Base-by-base conservation (phyloP, 441 rosid species). In the Monsonia emarginata region DNA sequence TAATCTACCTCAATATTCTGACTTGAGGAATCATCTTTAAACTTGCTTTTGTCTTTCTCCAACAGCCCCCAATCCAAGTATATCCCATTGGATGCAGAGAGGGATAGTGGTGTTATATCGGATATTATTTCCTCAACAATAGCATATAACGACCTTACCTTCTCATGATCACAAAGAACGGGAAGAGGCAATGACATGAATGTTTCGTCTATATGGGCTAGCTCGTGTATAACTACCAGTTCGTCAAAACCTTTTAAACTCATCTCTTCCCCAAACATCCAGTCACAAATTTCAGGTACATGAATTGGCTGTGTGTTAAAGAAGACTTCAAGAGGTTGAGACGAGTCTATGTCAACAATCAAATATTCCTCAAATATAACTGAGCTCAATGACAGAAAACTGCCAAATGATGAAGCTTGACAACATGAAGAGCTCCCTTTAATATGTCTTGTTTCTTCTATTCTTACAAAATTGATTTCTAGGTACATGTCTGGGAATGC, bases 31-130 rank as follows among this genome's bases (percentile, higher is more conserved):
- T 54, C 54, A 63, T 61, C 52, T n/a, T 75, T 75, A 67, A 48
- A 64, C 77, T 30, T 77, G 78, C 73, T 73, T 65, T 75, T 81
- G 42, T 82, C 86, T 63, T 78, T 86, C 74, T 87, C 95, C 69
- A 89, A 77, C 56, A 91, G 86, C 74, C 80, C 82, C 96, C 92
- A 91, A 68, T 91, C 84, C 81, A 95, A 78, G 85, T 95, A 95
- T 70, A 95, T 91, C 72, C 80, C 86, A 82, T 87, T 83, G 57
- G 96, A 86, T 64, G 89, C 84, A 66, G 92, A 79, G 28, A 85
- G 76, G 7, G 82, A 77, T 58, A 69, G 74, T 61, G 76, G 81
- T 80, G 82, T 78, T 70, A 86, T 34, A 68, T 73, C 72, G 54
- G 83, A 74, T 57, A 89, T 70, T 30, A 71, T 74, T 74, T 78